Evolutionary conservation across 2,329 filamentous ascomycete genomes (phyloP).

Genomic region (Beauveria pseudobassiana): DNA sequence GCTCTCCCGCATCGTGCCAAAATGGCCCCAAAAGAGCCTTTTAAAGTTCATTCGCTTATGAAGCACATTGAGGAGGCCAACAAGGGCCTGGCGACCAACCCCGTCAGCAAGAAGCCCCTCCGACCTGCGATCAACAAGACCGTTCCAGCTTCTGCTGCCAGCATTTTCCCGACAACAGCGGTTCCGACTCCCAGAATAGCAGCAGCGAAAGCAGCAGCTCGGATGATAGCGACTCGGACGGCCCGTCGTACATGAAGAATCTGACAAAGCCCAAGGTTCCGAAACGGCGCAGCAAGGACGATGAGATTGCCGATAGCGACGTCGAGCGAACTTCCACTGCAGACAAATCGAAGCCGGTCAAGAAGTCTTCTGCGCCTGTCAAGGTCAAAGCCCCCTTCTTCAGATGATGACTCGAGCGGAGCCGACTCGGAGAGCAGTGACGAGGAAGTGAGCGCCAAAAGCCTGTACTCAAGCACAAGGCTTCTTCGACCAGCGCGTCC

Average conservation of each 20-base stretch:
- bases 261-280: constrained; percentile 17
- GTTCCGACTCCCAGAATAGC: constrained; percentile 23
- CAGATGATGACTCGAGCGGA: constrained; percentile 12
- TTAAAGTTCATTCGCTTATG: constrained; percentile 29
- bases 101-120: constrained; percentile 25
- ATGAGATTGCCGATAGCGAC: constrained; percentile 37
- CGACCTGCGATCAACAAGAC: constrained; percentile 22
- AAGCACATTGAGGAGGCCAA: constrained; percentile 32
- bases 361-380: constrained; percentile 9
- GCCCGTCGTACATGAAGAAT: constrained; percentile 26
- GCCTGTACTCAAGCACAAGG: constrained; percentile 18
- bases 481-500: constrained; percentile 15
- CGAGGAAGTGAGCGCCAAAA: constrained; percentile 20
- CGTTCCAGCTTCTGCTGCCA: constrained; percentile 15
- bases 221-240: constrained; percentile 24
- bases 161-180: constrained; percentile 25
- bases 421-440: constrained; percentile 17
- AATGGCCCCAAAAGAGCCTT: constrained; percentile 31
- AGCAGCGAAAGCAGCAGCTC: constrained; percentile 27
- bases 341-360: constrained; percentile 15
- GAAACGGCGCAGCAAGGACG: constrained; percentile 24
- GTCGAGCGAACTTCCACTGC: constrained; percentile 26
- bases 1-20: constrained; percentile 13
- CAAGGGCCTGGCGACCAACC: constrained; percentile 26
- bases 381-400: constrained; percentile 12